phyloP scores from a whole-genome alignment of 257 asterid genomes.

The Ballota nigra region DNA sequence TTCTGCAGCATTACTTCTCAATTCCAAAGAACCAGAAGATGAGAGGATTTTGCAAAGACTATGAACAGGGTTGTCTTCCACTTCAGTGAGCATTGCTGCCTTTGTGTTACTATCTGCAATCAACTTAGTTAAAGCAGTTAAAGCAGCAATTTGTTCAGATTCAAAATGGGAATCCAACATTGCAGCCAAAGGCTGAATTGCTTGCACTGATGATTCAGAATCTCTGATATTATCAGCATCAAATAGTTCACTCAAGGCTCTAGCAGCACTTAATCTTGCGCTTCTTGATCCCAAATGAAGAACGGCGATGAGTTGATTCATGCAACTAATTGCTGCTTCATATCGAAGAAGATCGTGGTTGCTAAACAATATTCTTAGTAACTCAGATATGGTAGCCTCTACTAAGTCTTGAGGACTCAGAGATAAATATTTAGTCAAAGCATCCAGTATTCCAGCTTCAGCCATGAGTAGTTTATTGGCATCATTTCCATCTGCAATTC shows the following conservation, averaged over 20 bases:
- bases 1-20: conserved; percentile 74
- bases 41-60: conserved; percentile 56
- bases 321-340: conserved; percentile 64
- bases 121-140: conserved; percentile 70
- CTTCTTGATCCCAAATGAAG: conserved; percentile 87
- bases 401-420: conserved; percentile 80
- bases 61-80: conserved; percentile 64
- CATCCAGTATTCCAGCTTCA: conserved; percentile 82
- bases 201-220: conserved; percentile 70
- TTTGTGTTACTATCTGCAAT: conserved; percentile 51
- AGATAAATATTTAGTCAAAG: conserved; percentile 72
- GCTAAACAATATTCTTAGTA: conserved; percentile 66
- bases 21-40: conserved; percentile 50
- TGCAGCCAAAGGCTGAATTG: conserved; percentile 76
- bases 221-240: conserved; percentile 59
- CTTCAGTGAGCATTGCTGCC: conserved; percentile 60
- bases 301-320: conserved; percentile 75
- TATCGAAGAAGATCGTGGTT: conserved; percentile 56
- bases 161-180: conserved; percentile 63
- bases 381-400: conserved; percentile 76
- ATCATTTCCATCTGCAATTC: conserved; percentile 74
- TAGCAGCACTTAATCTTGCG: conserved; percentile 72
- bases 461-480: conserved; percentile 75
- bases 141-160: conserved; percentile 65
- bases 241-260: conserved; percentile 71